These are phyloP conservation scores for Fusarium pininemorale DNA, from an alignment of 2,329 filamentous ascomycete genomes.

Conservation along the genomic window DNA sequence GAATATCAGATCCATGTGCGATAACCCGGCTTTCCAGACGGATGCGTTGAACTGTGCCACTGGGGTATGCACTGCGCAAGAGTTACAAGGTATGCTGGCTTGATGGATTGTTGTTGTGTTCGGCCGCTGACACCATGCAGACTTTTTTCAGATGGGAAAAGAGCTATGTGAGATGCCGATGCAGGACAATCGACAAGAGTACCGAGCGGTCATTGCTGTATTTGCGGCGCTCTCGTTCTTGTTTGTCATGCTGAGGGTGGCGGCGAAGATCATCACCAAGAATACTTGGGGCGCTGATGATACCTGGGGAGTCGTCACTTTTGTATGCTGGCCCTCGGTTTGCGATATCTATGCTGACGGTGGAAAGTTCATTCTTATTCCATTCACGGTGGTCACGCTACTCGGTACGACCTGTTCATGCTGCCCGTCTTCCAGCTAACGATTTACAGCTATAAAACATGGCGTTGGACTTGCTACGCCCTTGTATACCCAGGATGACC, in stretches of 20 bases:
- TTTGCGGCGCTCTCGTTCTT: background rate
- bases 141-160: background rate
- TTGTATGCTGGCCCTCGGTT: background rate
- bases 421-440: background rate
- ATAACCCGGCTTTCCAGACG: background rate
- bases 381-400: background rate
- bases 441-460: background rate
- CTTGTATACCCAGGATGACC: background rate
- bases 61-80: accelerated
- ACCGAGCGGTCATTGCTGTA: background rate
- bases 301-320: background rate
- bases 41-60: background rate
- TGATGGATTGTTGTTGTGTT: accelerated
- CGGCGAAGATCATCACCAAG: background rate
- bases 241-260: background rate
- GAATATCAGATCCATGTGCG: background rate
- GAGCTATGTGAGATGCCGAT: background rate
- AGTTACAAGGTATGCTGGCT: background rate
- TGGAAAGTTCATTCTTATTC: background rate
- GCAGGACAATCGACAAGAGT: background rate
- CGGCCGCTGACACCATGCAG: background rate
- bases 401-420: background rate
- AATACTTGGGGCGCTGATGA: background rate
- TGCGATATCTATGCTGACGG: background rate
- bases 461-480: background rate